Base-by-base conservation (phyloP, 2,329 filamentous ascomycete species). In the Colletotrichum musicola region DNA sequence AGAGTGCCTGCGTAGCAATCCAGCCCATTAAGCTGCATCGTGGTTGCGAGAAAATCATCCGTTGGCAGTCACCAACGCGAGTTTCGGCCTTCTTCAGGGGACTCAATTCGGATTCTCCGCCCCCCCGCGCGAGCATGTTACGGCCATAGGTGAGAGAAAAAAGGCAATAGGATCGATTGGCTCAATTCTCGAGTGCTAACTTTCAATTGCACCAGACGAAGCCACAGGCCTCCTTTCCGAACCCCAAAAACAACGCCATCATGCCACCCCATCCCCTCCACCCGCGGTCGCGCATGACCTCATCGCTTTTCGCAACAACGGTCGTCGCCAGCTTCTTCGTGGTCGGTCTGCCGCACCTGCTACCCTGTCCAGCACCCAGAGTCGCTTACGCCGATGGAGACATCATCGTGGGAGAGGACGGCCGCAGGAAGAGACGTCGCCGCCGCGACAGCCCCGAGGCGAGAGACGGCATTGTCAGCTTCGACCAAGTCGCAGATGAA, bases 241-340 rank as follows among this genome's bases (percentile, higher is more conserved):
- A 58, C 47, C 30, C 30, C 30, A 35, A 35, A 22, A 50, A 55
- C 51, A 56, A 57, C 59, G 63, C 72, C 62, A 82, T 77, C 78
- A 96, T 96, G 93, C 90, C 93, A 75, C 93, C 93, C 70, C 92
- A 95, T 81, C 66, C 66, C 50, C 90, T 99, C 49, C 96, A 99
- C 80, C 96, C 96, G 40, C 91, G 95, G 80, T 98, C 95, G 73
- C 91, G 93, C 75, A 93, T 94, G 83, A 99, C 96, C 74, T 95
- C 93, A 64, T 96, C 94, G 53, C 91, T 99, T 69, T 99, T 99
- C 83, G 94, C 94, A 58, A 93, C 92, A n/a, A 98, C 95, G 1
- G 88, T 98, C 62, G 86, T 93, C 71, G 90, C 94, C 38, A 96
- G 93, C 74, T 97, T 99, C 80, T 88, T 97, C 71, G 95, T 99